These are phyloP conservation scores for Yarrowia sp. DNA, from an alignment of 805 yeast species.

Conservation along the genomic window DNA sequence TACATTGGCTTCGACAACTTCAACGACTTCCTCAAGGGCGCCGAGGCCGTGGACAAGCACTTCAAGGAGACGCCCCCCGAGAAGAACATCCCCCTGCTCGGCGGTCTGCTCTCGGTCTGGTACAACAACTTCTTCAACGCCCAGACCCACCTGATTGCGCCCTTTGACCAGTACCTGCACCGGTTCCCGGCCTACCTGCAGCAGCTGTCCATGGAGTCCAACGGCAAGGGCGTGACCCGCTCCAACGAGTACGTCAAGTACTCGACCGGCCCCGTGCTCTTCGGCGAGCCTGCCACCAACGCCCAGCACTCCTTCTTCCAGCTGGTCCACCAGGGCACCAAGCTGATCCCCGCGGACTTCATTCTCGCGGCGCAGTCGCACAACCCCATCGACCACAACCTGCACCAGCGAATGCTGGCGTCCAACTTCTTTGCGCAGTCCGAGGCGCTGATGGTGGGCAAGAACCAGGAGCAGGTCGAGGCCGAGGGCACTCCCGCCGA, in stretches of 20 bases:
- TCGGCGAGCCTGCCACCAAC: constrained; percentile 98
- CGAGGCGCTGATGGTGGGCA: constrained; percentile 96
- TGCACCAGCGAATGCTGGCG: constrained; percentile 98
- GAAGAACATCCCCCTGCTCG: constrained; percentile 87
- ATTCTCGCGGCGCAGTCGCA: constrained; percentile 96
- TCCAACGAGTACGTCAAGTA: constrained; percentile 87
- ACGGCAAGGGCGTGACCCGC: constrained; percentile 96
- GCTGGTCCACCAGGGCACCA: constrained; percentile 98
- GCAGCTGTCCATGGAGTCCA: constrained; percentile 98
- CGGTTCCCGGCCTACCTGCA: constrained; percentile 99
- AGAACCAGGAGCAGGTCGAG: constrained; percentile 71
- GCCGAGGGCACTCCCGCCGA: constrained; percentile 86
- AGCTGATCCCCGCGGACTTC: constrained; percentile 95
- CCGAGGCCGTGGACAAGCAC: constrained; percentile 94
- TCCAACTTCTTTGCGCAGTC: constrained; percentile 98
- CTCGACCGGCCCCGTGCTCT: constrained; percentile 92
- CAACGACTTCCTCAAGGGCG: constrained; percentile 90
- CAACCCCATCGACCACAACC: constrained; percentile 91
- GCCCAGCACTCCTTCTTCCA: constrained; percentile 99
- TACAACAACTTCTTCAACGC: constrained; percentile 98
- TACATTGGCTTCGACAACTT: constrained; percentile 96
- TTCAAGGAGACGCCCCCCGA: constrained; percentile 80
- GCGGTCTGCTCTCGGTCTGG: constrained; percentile 95
- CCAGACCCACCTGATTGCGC: constrained; percentile 97
- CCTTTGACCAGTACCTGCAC: constrained; percentile 97